Percentiles rank a stretch among this genome's conserved stretches.
Conservation (phyloP, 2,329 filamentous ascomycete genomes). For the Stromatinia cepivora region DNA sequence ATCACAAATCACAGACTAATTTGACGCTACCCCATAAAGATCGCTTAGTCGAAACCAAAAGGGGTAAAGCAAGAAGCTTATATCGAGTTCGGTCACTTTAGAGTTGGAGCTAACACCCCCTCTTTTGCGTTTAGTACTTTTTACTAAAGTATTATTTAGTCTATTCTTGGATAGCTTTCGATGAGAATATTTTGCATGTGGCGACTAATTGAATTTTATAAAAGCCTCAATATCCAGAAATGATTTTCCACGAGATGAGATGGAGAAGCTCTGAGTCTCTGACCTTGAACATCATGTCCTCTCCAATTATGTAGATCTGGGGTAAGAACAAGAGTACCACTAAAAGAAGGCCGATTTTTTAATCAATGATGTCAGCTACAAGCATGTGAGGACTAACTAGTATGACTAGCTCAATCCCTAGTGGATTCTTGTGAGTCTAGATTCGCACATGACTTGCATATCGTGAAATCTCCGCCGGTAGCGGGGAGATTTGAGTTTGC, state of each 20-base stretch:
- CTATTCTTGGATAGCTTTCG: background rate
- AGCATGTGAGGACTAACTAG: background rate
- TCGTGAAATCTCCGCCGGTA: background rate
- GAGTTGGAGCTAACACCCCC: background rate
- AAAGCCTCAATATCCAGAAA: background rate
- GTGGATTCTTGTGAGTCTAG: background rate
- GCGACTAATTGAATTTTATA: background rate
- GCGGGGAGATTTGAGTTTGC: background rate
- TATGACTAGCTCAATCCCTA: background rate
- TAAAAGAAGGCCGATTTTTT: too few relatives aligned
- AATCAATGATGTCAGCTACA: background rate
- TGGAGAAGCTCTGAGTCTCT: background rate
- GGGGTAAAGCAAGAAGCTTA: background rate
- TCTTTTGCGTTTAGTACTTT: background rate
- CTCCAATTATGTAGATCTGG: background rate
- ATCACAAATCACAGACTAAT: background rate
- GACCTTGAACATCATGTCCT: background rate
- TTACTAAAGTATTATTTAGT: background rate
- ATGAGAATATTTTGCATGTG: background rate
- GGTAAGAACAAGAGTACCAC: background rate
- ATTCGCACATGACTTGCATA: constrained; percentile 2
- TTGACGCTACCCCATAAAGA: background rate
- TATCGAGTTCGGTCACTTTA: background rate
- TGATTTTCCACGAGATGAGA: too few relatives aligned
- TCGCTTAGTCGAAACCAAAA: background rate